These are phyloP conservation scores for Epichloe bromicola DNA, from an alignment of 2,329 filamentous ascomycete species.

Conservation along the genomic window DNA sequence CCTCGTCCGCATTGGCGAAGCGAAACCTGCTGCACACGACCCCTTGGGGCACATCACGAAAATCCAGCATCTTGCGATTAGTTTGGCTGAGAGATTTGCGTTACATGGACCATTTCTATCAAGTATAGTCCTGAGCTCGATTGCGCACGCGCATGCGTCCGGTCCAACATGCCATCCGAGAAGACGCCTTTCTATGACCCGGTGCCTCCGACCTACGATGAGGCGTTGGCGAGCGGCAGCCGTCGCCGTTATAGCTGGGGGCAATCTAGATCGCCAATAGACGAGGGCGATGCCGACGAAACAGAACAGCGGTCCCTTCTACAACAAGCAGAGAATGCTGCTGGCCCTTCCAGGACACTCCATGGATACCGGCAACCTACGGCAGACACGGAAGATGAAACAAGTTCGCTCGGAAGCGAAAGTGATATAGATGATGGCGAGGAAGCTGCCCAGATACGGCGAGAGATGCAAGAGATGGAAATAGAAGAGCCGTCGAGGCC, in stretches of 20 bases:
- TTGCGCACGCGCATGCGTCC: not conserved
- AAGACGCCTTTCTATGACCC: conserved; percentile 30
- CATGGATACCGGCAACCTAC: conserved; percentile 65
- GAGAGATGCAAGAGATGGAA: conserved; percentile 83
- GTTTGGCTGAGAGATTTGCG: not conserved
- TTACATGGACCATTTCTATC: not conserved
- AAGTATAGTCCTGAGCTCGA: not conserved
- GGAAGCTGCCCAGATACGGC: conserved; percentile 55
- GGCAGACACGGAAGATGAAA: conserved; percentile 64
- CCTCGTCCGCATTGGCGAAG: not conserved
- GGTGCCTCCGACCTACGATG: conserved; percentile 30
- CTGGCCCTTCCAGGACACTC: conserved; percentile 29
- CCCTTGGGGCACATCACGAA: not conserved
- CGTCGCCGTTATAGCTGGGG: conserved; percentile 20
- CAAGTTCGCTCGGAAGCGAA: conserved; percentile 38
- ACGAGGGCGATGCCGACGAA: conserved; percentile 53
- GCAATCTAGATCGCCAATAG: conserved; percentile 20
- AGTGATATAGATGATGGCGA: conserved; percentile 27
- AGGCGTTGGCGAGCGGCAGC: conserved; percentile 25
- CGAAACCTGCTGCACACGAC: not conserved
- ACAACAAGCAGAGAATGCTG: conserved; percentile 32
- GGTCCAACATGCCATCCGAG: conserved; percentile 22
- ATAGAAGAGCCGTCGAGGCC: conserved; percentile 52
- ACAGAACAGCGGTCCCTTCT: conserved; percentile 69
- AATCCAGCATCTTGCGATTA: not conserved